A percentile compares a stretch with the other conserved stretches of the same genome.
phyloP scores from a whole-genome alignment of 768 basidiomycete species.

The Butyriboletus loyo region DNA sequence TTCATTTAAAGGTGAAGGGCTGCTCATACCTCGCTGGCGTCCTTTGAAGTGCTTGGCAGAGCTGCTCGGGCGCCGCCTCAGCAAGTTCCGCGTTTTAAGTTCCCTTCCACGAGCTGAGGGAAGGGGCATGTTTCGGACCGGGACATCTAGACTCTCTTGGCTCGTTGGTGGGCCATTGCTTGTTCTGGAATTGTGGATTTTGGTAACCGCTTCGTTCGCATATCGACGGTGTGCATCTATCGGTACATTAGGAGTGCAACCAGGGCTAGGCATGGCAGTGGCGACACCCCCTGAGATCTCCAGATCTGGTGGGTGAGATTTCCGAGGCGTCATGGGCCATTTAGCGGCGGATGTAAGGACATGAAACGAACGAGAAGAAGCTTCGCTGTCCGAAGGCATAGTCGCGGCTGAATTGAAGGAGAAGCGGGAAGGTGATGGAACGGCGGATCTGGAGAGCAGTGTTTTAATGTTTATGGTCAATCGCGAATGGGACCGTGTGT shows the following conservation, averaged over 20 bases:
- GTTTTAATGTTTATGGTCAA: conserved; percentile 33
- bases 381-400: conserved; percentile 10
- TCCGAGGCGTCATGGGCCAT: conserved; percentile 18
- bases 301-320: conserved; percentile 22
- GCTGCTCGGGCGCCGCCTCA: conserved; percentile 31
- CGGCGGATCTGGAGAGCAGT: conserved; percentile 34
- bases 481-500: conserved; percentile 14
- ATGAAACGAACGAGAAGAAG: conserved; percentile 11
- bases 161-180: conserved; percentile 1
- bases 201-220: conserved; percentile 13
- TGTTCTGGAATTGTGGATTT: neutral
- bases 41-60: conserved; percentile 20
- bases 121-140: neutral
- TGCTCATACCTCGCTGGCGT: conserved; percentile 13
- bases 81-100: conserved; percentile 28
- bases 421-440: conserved; percentile 20
- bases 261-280: conserved; percentile 2
- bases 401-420: conserved; percentile 15
- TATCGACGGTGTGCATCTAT: conserved; percentile 21
- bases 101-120: conserved; percentile 5
- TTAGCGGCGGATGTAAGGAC: neutral
- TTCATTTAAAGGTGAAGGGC: neutral
- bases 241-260: neutral
- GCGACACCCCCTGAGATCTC: conserved; percentile 14
- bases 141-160: conserved; percentile 13